Conservation (phyloP, 2,329 filamentous ascomycete genomes). For the Apiospora aurea region DNA sequence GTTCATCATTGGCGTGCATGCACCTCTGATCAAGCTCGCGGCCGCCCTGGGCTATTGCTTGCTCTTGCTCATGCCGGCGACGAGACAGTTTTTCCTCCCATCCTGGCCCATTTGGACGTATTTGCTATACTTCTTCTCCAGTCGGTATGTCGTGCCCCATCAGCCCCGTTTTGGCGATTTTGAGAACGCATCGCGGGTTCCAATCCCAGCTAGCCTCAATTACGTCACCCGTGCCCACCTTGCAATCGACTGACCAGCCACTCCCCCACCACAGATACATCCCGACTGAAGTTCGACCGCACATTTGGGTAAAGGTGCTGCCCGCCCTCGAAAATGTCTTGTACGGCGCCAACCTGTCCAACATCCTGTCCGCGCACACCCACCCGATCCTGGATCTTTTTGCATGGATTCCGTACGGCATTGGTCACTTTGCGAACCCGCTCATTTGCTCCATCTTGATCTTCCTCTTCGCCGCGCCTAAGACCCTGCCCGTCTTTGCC, state of each 20-base stretch:
- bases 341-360: conserved; percentile 94
- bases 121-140: conserved; percentile 90
- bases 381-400: conserved; percentile 83
- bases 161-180: background rate
- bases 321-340: conserved; percentile 95
- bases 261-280: conserved; percentile 75
- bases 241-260: background rate
- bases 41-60: conserved; percentile 71
- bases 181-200: background rate
- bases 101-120: conserved; percentile 86
- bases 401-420: conserved; percentile 92
- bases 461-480: conserved; percentile 89
- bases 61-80: conserved; percentile 81
- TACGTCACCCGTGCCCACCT: conserved; percentile 17
- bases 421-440: conserved; percentile 88
- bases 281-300: conserved; percentile 83
- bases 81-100: conserved; percentile 89
- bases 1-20: conserved; percentile 77
- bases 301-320: conserved; percentile 94
- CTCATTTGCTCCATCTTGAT: conserved; percentile 79
- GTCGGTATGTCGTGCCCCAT: conserved; percentile 71
- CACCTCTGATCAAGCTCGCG: conserved; percentile 78
- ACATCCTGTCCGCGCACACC: conserved; percentile 91
- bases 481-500: conserved; percentile 83
- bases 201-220: conserved; percentile 30